Percentiles rank a stretch among this genome's conserved stretches.
Conservation (phyloP, 192 early-diverging fungal species). For the Spinellus fusiger region DNA sequence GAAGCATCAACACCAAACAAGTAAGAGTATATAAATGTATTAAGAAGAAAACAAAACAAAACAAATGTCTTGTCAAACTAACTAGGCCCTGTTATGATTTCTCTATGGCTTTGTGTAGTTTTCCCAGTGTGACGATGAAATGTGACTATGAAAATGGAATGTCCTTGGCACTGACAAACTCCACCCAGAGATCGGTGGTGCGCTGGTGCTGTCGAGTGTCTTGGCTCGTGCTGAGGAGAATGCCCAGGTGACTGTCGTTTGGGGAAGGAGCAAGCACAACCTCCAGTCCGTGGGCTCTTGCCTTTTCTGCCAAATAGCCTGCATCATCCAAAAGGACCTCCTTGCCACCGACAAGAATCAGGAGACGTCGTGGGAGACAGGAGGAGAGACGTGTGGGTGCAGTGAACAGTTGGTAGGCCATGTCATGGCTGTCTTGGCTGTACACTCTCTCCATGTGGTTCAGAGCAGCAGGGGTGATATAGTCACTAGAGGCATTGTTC, state of each 20-base stretch:
- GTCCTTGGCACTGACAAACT: too few species aligned
- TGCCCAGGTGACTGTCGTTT: conserved; percentile 7
- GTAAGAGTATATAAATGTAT: too few species aligned
- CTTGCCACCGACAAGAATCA: conserved; percentile 11
- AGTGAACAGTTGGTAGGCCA: background rate
- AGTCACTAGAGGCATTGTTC: conserved; percentile 1
- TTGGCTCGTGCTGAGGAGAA: background rate
- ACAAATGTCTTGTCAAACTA: too few species aligned
- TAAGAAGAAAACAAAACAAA: too few species aligned
- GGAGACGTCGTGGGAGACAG: background rate
- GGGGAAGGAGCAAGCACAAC: conserved; percentile 5
- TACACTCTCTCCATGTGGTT: conserved; percentile 17
- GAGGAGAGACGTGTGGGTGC: background rate
- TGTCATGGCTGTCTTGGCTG: background rate
- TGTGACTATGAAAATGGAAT: too few species aligned
- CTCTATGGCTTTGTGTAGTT: too few species aligned
- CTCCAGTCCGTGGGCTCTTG: background rate
- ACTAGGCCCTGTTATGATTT: too few species aligned
- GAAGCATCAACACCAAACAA: too few species aligned
- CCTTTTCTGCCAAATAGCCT: conserved; percentile 5
- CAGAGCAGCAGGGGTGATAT: background rate
- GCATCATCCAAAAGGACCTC: conserved; percentile 16
- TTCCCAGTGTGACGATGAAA: too few species aligned
- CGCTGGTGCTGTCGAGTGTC: background rate
- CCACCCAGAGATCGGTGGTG: background rate